Percentiles rank a stretch among this genome's conserved stretches.
These are phyloP conservation scores for Mallotus repandus DNA, from an alignment of 441 rosid species.

Conservation along the genomic window DNA sequence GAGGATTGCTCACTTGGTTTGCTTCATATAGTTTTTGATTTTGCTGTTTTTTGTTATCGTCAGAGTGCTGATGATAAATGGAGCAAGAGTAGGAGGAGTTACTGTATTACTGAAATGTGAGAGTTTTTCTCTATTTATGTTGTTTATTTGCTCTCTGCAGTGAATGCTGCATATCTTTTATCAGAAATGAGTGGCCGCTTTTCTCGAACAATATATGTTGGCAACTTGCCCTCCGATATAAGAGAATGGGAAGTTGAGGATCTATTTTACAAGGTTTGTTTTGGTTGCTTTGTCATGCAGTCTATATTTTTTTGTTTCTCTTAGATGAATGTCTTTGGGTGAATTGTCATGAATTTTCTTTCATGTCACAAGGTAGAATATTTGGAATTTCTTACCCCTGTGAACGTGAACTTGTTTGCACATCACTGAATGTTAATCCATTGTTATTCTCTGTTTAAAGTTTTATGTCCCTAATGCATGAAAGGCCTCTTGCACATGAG, in stretches of 20 bases:
- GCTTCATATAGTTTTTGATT: slow-evolving; percentile 39
- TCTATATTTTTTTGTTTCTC: background rate
- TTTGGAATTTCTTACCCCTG: background rate
- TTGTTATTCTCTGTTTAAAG: background rate
- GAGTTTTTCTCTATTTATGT: slow-evolving; percentile 28
- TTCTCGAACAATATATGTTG: slow-evolving; percentile 93
- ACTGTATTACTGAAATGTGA: slow-evolving; percentile 14
- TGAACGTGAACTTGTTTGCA: background rate
- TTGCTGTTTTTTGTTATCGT: slow-evolving; percentile 15
- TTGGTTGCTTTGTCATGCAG: slow-evolving; percentile 7
- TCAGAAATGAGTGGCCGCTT: slow-evolving; percentile 89
- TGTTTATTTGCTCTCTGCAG: slow-evolving; percentile 42
- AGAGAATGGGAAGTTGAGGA: slow-evolving; percentile 88
- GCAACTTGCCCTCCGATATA: slow-evolving; percentile 90
- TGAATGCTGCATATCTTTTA: slow-evolving; percentile 25
- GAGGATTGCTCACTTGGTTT: slow-evolving; percentile 89
- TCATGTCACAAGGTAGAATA: background rate
- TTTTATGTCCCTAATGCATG: background rate
- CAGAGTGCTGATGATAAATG: slow-evolving; percentile 28
- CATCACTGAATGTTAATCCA: background rate
- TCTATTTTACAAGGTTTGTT: slow-evolving; percentile 81
- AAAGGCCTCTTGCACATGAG: background rate
- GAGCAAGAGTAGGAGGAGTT: slow-evolving; percentile 30
- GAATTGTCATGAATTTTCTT: background rate
- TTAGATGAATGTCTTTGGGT: background rate